phyloP scores from a whole-genome alignment of 208 protist species.

The Phytomonas serpens region DNA sequence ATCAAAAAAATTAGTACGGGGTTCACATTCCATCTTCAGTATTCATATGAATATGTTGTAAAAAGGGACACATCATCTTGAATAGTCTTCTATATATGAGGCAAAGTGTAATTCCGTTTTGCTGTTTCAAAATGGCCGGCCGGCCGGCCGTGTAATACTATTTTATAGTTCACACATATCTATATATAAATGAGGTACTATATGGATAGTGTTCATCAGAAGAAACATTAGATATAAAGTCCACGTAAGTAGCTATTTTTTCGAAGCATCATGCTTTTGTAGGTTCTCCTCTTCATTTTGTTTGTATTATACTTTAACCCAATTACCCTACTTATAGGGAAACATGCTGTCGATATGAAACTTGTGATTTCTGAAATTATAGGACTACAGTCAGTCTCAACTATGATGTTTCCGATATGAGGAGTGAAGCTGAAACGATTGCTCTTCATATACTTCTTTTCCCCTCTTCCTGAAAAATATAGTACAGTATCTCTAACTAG shows the following conservation, averaged over 20 bases:
- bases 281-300: background rate
- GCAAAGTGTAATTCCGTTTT: background rate
- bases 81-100: background rate
- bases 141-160: background rate
- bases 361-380: no score
- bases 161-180: background rate
- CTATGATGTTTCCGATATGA: background rate
- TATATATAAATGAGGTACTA: background rate
- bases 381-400: background rate
- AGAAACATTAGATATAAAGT: background rate
- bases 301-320: background rate
- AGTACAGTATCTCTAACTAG: background rate
- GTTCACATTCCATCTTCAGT: constrained; percentile 8
- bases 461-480: background rate
- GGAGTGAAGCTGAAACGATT: background rate
- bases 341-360: no score
- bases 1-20: background rate
- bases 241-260: background rate
- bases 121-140: background rate
- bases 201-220: background rate
- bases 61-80: background rate
- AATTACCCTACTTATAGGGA: no score
- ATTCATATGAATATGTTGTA: constrained; percentile 5
- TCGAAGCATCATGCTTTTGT: background rate
- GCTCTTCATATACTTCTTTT: background rate